Percentiles rank a stretch among this genome's conserved stretches.
phyloP scores from a whole-genome alignment of 2,329 filamentous ascomycete genomes.

The Calonectria leucothoes region DNA sequence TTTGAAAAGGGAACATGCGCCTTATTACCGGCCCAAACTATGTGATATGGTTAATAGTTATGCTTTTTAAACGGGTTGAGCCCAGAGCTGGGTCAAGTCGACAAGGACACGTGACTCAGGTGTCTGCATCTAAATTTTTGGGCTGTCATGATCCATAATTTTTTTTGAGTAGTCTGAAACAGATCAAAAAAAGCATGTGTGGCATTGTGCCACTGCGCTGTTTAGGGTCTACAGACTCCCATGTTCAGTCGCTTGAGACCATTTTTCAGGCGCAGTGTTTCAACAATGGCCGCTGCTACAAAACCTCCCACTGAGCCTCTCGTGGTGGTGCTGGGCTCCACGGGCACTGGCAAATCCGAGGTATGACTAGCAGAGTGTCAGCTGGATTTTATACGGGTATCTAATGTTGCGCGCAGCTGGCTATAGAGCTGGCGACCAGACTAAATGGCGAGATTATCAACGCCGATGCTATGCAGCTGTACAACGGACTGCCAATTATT shows the following conservation, averaged over 20 bases:
- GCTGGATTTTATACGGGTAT: conserved; percentile 10
- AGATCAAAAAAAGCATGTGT: background rate
- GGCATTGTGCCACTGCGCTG: background rate
- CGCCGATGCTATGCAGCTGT: conserved; percentile 98
- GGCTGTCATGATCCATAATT: background rate
- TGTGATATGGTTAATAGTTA: background rate
- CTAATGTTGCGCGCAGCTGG: conserved; percentile 69
- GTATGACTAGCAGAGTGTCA: conserved; percentile 58
- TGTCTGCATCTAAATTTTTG: background rate
- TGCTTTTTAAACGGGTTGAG: background rate
- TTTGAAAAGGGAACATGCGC: background rate
- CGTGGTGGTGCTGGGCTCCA: conserved; percentile 87
- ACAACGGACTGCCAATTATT: conserved; percentile 89
- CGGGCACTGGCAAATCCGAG: conserved; percentile 93
- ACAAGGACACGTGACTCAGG: background rate
- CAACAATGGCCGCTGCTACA: conserved; percentile 51
- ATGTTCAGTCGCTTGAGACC: conserved; percentile 44
- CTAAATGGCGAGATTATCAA: conserved; percentile 97
- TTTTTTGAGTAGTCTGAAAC: background rate
- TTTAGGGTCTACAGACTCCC: conserved; percentile 29
- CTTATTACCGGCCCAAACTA: background rate
- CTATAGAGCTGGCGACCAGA: conserved; percentile 84
- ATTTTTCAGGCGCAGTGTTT: conserved; percentile 48
- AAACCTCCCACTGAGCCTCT: conserved; percentile 67
- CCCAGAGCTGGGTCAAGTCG: background rate